Evolutionary conservation across 495 filamentous ascomycete species (phyloP).

Genomic region (Wilcoxina mikolae): DNA sequence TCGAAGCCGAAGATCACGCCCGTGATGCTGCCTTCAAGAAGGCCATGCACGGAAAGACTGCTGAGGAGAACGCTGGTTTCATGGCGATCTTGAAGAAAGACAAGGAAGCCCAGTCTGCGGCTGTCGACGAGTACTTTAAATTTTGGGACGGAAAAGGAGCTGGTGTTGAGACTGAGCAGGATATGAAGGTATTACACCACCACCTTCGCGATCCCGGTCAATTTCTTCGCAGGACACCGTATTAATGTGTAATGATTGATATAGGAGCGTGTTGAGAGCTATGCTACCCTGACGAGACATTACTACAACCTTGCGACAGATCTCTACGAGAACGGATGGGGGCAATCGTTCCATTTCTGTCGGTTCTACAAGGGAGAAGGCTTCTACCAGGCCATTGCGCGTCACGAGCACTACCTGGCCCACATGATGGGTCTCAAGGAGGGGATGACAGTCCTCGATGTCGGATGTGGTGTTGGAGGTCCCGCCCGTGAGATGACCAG

Average conservation of each 20-base stretch:
- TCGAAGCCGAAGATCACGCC: slow-evolving; percentile 72
- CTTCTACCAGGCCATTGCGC: slow-evolving; percentile 86
- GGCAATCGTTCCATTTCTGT: slow-evolving; percentile 73
- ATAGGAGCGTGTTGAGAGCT: slow-evolving; percentile 71
- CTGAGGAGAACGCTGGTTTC: slow-evolving; percentile 55
- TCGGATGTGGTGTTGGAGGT: slow-evolving; percentile 93
- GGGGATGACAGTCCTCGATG: slow-evolving; percentile 83
- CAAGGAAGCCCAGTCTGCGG: slow-evolving; percentile 64
- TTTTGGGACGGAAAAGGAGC: slow-evolving; percentile 94
- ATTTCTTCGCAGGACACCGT: neutral
- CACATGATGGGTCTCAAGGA: slow-evolving; percentile 73
- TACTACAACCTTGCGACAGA: slow-evolving; percentile 99
- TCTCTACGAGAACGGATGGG: slow-evolving; percentile 95
- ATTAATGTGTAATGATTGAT: slow-evolving; percentile 2
- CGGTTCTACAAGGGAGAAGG: slow-evolving; percentile 78
- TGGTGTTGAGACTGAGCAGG: slow-evolving; percentile 63
- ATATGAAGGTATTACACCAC: slow-evolving; percentile 45
- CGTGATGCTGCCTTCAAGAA: slow-evolving; percentile 92
- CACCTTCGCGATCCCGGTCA: neutral
- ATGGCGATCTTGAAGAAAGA: slow-evolving; percentile 77
- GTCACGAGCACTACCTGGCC: slow-evolving; percentile 96
- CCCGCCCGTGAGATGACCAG: slow-evolving; percentile 95
- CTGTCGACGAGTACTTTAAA: slow-evolving; percentile 98
- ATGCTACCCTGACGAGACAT: slow-evolving; percentile 88
- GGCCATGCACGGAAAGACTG: slow-evolving; percentile 76